These are phyloP conservation scores for Dactylellina leptospora DNA, from an alignment of 2,329 filamentous ascomycete species.

Conservation along the genomic window DNA sequence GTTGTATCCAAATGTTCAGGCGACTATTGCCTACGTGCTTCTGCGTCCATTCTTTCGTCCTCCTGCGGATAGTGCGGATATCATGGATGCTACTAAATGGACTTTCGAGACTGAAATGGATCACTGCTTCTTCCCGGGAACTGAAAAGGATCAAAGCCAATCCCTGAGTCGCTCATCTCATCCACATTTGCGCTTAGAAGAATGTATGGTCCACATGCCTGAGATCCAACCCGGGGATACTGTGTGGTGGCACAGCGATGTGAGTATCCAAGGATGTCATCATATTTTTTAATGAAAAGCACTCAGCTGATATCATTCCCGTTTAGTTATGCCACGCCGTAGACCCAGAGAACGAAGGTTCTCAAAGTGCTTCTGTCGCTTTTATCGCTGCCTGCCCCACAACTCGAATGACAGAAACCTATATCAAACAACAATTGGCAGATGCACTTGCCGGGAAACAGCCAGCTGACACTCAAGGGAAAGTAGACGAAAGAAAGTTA, in stretches of 20 bases:
- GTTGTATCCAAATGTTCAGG: slow-evolving; percentile 61
- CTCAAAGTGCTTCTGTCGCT: slow-evolving; percentile 59
- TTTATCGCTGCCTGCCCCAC: slow-evolving; percentile 61
- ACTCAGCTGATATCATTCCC: neutral
- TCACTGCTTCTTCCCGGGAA: slow-evolving; percentile 60
- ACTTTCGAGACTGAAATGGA: slow-evolving; percentile 40
- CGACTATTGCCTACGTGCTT: slow-evolving; percentile 61
- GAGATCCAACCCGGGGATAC: slow-evolving; percentile 61
- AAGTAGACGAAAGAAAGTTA: slow-evolving; percentile 33
- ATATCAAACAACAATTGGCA: slow-evolving; percentile 58
- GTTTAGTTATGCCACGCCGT: slow-evolving; percentile 60
- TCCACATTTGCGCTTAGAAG: slow-evolving; percentile 61
- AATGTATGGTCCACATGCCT: slow-evolving; percentile 61
- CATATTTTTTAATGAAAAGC: neutral
- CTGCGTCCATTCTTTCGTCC: slow-evolving; percentile 62
- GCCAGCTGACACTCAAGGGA: slow-evolving; percentile 53
- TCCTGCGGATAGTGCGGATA: slow-evolving; percentile 54
- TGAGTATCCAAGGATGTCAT: slow-evolving; percentile 53
- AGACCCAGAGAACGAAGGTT: slow-evolving; percentile 60
- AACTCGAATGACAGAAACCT: slow-evolving; percentile 58
- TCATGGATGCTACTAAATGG: slow-evolving; percentile 47
- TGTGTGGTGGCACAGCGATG: slow-evolving; percentile 62
- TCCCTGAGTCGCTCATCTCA: slow-evolving; percentile 59
- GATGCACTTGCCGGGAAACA: slow-evolving; percentile 57
- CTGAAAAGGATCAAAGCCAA: slow-evolving; percentile 59